These are phyloP conservation scores for Yarrowia bubula DNA, from an alignment of 805 yeast species.

Conservation along the genomic window DNA sequence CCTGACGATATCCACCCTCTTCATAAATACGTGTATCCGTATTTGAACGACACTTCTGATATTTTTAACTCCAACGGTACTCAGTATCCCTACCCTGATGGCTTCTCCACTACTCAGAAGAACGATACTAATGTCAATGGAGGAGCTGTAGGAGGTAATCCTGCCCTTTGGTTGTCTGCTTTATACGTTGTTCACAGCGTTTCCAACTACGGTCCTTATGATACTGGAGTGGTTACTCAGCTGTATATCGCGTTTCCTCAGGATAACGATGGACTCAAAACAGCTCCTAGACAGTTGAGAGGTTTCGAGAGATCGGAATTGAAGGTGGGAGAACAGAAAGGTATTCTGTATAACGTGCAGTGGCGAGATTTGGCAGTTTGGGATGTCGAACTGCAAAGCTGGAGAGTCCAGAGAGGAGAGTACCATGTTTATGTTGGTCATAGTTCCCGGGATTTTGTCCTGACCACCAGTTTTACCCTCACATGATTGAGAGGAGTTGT, in stretches of 20 bases:
- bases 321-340: conserved; percentile 43
- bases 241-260: conserved; percentile 49
- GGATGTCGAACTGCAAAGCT: conserved; percentile 55
- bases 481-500: neutral
- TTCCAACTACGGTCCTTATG: conserved; percentile 48
- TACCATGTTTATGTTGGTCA: conserved; percentile 54
- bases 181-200: conserved; percentile 48
- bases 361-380: conserved; percentile 57
- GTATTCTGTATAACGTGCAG: conserved; percentile 46
- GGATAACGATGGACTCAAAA: conserved; percentile 43
- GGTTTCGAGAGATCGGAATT: conserved; percentile 57
- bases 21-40: conserved; percentile 59
- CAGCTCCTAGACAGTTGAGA: conserved; percentile 53
- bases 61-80: neutral
- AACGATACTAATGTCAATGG: conserved; percentile 34
- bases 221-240: conserved; percentile 53
- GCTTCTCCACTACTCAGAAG: neutral
- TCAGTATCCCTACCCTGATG: conserved; percentile 36
- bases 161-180: conserved; percentile 55
- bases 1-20: conserved; percentile 50
- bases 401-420: conserved; percentile 57
- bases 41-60: neutral
- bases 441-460: conserved; percentile 30
- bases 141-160: conserved; percentile 58
- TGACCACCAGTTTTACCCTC: conserved; percentile 23